phyloP scores from a whole-genome alignment of 805 yeast species.

The Saccharomycopsis schoenii region DNA sequence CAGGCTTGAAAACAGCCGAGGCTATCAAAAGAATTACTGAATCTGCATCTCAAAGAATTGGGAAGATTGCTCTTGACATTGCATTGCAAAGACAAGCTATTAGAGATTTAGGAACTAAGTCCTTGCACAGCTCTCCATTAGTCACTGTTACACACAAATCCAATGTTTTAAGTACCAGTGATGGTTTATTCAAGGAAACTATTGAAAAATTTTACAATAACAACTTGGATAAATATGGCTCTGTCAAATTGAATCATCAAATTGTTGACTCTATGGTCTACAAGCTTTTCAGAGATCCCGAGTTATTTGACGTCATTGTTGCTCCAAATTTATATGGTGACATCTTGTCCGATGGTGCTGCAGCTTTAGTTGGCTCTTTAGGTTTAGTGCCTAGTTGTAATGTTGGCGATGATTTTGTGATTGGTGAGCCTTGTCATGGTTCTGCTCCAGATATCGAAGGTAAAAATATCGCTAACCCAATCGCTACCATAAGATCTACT shows the following conservation, averaged over 20 bases:
- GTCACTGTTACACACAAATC: slow-evolving; percentile 95
- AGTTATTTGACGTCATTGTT: slow-evolving; percentile 92
- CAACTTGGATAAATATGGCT: slow-evolving; percentile 31
- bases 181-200: slow-evolving; percentile 93
- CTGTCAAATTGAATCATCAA: slow-evolving; percentile 77
- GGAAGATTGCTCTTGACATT: slow-evolving; percentile 83
- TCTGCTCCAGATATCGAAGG: slow-evolving; percentile 99
- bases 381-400: slow-evolving; percentile 98
- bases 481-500: slow-evolving; percentile 95
- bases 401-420: slow-evolving; percentile 91
- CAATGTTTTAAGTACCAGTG: slow-evolving; percentile 84
- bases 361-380: slow-evolving; percentile 92
- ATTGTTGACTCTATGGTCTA: slow-evolving; percentile 99
- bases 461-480: slow-evolving; percentile 87
- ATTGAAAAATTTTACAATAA: slow-evolving; percentile 47
- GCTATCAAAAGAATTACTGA: slow-evolving; percentile 96
- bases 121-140: slow-evolving; percentile 37
- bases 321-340: slow-evolving; percentile 99
- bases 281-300: slow-evolving; percentile 97
- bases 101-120: slow-evolving; percentile 51
- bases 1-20: slow-evolving; percentile 88
- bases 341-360: slow-evolving; percentile 94
- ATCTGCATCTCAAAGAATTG: slow-evolving; percentile 75
- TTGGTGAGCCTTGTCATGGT: slow-evolving; percentile 99
- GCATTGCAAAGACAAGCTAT: slow-evolving; percentile 83